Evolutionary conservation across 495 filamentous ascomycete genomes (phyloP), one percentile per base, ranked within the genome.

Genomic region (Filosporella fistucella): DNA sequence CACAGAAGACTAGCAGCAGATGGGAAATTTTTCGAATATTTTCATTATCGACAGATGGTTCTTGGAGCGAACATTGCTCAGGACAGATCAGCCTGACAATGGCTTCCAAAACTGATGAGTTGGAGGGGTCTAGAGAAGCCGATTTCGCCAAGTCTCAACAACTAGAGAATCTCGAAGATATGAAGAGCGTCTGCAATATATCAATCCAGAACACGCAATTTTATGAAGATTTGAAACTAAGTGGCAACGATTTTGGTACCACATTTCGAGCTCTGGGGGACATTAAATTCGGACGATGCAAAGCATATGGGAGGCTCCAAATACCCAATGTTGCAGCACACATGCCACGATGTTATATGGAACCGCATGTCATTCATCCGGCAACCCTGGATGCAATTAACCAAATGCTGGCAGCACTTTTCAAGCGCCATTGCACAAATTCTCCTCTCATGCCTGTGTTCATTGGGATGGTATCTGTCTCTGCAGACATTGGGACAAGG

Each of bases 301-400:
- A n/a, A n/a, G n/a, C n/a, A n/a, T n/a, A n/a, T n/a, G n/a, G n/a
- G n/a, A n/a, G n/a, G n/a, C n/a, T n/a, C n/a, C n/a, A n/a, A n/a
- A n/a, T n/a, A n/a, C n/a, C n/a, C n/a, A n/a, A n/a, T n/a, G n/a
- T n/a, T n/a, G 32, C 6, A 16, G 18, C n/a, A 35, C 6, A 6
- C 13, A 75, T 75, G 71, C 69, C 74, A 1, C 57, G 57, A 22
- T 25, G 59, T 4, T 68, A 63, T 45, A 61, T 71, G 39, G 58
- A 58, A 55, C 49, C 54, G 0, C 66, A 68, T 44, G 25, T 76
- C n/a, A 63, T 77, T 21, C 75, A 79, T 42, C 75, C 75, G 0
- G 65, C 66, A 0, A 75, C 72, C 0, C 25, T 73, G 4, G 69
- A 71, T 42, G 58, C 59, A n/a, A n/a, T n/a, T n/a, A n/a, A n/a